phyloP scores from a whole-genome alignment of 129 eudicot species.

The Flaveria ramosissima region DNA sequence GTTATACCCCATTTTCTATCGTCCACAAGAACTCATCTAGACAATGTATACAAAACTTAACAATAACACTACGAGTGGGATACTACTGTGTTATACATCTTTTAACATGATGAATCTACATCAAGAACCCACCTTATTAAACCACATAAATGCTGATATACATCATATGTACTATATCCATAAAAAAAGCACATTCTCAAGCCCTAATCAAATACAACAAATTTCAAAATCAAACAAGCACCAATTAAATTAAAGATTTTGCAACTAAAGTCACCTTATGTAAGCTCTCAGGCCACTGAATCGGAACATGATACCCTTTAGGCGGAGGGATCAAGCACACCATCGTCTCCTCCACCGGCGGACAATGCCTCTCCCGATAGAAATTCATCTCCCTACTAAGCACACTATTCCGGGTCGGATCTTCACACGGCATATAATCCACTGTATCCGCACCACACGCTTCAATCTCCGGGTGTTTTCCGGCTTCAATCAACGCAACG shows the following conservation, averaged over 20 bases:
- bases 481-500: conserved; percentile 50
- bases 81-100: background rate
- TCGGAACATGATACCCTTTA: conserved; percentile 70
- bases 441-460: conserved; percentile 65
- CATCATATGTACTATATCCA: background rate
- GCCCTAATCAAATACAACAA: background rate
- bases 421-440: conserved; percentile 98
- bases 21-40: background rate
- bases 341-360: conserved; percentile 58
- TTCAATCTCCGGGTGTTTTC: conserved; percentile 43
- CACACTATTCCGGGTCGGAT: conserved; percentile 81
- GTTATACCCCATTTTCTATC: background rate
- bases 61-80: background rate
- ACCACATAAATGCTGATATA: conserved; percentile 4
- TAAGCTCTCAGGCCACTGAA: conserved; percentile 94
- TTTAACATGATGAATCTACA: conserved; percentile 7
- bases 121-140: background rate
- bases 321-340: conserved; percentile 93
- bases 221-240: background rate
- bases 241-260: background rate
- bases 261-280: conserved; percentile 54
- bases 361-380: conserved; percentile 94
- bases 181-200: conserved; percentile 20
- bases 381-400: conserved; percentile 92
- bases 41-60: background rate